phyloP scores from a whole-genome alignment of 257 asterid species.

The Nicotiana undulata region DNA sequence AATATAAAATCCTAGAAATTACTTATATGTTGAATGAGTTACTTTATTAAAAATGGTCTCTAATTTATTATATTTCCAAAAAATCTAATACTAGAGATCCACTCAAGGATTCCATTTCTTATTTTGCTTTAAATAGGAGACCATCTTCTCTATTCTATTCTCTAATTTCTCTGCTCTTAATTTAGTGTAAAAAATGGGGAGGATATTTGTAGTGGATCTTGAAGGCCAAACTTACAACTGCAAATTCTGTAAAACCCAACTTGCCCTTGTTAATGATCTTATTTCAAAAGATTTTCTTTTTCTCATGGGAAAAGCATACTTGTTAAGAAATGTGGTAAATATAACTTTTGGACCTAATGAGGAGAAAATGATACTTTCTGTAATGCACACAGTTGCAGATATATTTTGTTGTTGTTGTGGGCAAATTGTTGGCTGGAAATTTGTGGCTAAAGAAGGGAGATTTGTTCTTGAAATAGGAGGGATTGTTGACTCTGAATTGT shows the following conservation, averaged over 20 bases:
- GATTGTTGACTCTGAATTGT: slow-evolving; percentile 57
- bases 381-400: slow-evolving; percentile 69
- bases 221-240: slow-evolving; percentile 65
- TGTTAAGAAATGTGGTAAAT: slow-evolving; percentile 57
- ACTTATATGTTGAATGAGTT: neutral
- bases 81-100: no score
- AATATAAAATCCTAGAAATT: neutral
- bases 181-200: slow-evolving; percentile 44
- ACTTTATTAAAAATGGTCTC: no score
- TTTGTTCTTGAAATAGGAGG: slow-evolving; percentile 66
- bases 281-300: slow-evolving; percentile 61
- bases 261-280: slow-evolving; percentile 49
- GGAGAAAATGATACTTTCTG: slow-evolving; percentile 73
- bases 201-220: slow-evolving; percentile 58
- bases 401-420: slow-evolving; percentile 76
- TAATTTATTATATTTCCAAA: no score
- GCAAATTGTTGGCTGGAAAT: slow-evolving; percentile 83
- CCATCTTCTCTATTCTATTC: no score
- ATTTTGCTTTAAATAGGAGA: no score
- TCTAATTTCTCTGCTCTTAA: no score
- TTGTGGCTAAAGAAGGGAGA: slow-evolving; percentile 70
- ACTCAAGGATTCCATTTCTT: no score
- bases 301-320: slow-evolving; percentile 77
- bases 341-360: slow-evolving; percentile 52
- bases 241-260: slow-evolving; percentile 67